Conservation (phyloP, 495 filamentous ascomycete species). For the Oidiodendron maius region DNA sequence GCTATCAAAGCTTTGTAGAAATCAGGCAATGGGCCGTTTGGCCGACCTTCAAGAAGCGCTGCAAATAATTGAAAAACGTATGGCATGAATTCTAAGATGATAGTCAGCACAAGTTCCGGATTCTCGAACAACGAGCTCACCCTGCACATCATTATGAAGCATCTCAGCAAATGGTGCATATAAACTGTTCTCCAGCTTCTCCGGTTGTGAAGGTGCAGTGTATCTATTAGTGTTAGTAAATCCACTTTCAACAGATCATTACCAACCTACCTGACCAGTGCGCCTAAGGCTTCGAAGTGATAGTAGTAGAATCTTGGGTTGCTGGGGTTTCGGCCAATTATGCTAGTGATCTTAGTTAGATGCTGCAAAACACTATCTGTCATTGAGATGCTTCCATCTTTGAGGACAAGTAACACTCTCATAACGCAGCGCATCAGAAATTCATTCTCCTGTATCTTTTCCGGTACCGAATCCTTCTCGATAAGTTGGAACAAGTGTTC, state of each 20-base stretch:
- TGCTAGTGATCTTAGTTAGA: constrained; percentile 76
- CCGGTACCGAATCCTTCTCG: constrained; percentile 68
- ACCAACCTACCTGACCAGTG: constrained; percentile 53
- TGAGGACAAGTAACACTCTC: constrained; percentile 89
- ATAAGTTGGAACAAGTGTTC: constrained; percentile 91
- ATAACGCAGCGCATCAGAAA: constrained; percentile 98
- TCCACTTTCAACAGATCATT: neutral
- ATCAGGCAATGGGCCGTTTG: constrained; percentile 62
- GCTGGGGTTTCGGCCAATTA: constrained; percentile 88
- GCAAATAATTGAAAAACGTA: constrained; percentile 96
- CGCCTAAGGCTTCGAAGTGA: constrained; percentile 93
- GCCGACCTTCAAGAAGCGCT: constrained; percentile 77
- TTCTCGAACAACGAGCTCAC: constrained; percentile 46
- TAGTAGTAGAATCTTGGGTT: constrained; percentile 99
- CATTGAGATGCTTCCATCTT: constrained; percentile 65
- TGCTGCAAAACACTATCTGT: constrained; percentile 69
- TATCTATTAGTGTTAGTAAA: constrained; percentile 32
- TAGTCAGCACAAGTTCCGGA: neutral
- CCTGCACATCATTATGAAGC: constrained; percentile 72
- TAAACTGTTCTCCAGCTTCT: constrained; percentile 69
- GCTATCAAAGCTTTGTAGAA: constrained; percentile 71
- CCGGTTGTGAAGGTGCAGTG: constrained; percentile 58
- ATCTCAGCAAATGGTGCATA: constrained; percentile 72
- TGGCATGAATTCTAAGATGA: constrained; percentile 82
- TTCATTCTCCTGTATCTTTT: constrained; percentile 98